phyloP scores from a whole-genome alignment of 2,329 filamentous ascomycete genomes.

The Sporothrix schenckii region DNA sequence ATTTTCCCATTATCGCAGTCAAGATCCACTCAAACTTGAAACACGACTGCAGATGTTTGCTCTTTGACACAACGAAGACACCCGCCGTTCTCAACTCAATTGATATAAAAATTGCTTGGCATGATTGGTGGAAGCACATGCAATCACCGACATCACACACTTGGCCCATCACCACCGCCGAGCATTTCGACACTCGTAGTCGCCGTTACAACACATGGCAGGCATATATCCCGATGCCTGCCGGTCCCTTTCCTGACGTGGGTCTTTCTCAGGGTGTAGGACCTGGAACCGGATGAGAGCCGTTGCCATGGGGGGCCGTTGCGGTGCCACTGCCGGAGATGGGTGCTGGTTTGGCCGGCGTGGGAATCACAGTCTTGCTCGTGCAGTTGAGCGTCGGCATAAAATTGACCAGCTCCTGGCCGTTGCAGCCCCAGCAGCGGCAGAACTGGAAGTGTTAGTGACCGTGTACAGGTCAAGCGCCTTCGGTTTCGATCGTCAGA shows the following conservation, averaged over 20 bases:
- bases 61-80: too few relatives aligned
- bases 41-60: slow-evolving; percentile 24
- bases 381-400: slow-evolving; percentile 29
- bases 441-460: slow-evolving; percentile 21
- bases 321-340: neutral
- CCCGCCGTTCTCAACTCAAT: too few relatives aligned
- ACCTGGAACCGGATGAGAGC: neutral
- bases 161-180: neutral
- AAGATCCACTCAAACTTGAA: too few relatives aligned
- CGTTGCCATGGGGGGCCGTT: neutral
- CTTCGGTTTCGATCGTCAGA: too few relatives aligned
- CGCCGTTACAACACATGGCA: neutral
- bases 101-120: neutral
- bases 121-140: neutral
- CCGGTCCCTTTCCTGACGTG: neutral
- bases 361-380: slow-evolving; percentile 13
- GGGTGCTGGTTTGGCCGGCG: neutral
- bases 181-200: neutral
- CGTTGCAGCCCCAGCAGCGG: slow-evolving; percentile 30
- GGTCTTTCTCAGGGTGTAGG: too few relatives aligned
- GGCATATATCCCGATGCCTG: neutral
- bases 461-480: too few relatives aligned
- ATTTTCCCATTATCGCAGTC: too few relatives aligned
- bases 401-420: slow-evolving; percentile 23
- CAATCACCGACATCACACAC: too few relatives aligned